Conservation (phyloP, 1,284 basidiomycete genomes). For the Pseudozyma thailandica region DNA sequence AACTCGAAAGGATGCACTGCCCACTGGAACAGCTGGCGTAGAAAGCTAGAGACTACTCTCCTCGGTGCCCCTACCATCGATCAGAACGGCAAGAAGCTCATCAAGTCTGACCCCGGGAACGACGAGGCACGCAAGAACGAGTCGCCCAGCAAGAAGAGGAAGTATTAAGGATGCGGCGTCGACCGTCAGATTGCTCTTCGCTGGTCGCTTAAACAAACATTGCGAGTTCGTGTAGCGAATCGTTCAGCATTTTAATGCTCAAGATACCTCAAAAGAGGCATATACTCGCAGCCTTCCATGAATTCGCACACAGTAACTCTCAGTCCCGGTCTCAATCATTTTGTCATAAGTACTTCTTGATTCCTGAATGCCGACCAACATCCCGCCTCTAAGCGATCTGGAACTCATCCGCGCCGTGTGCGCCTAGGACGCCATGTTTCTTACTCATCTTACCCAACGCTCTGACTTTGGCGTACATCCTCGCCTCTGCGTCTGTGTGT, state of each 20-base stretch:
- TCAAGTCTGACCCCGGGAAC: neutral
- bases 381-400: conserved; percentile 54
- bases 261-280: too few relatives aligned
- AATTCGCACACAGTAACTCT: too few relatives aligned
- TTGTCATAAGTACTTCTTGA: too few relatives aligned
- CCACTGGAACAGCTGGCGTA: conserved; percentile 18
- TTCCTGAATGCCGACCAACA: too few relatives aligned
- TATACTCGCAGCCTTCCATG: too few relatives aligned
- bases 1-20: neutral
- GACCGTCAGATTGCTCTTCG: too few relatives aligned
- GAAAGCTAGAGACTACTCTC: conserved; percentile 7
- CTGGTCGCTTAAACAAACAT: too few relatives aligned
- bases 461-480: conserved; percentile 88
- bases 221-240: too few relatives aligned
- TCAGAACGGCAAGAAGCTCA: conserved; percentile 18
- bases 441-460: conserved; percentile 83
- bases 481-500: conserved; percentile 76
- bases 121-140: neutral
- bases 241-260: too few relatives aligned
- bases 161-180: too few relatives aligned
- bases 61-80: conserved; percentile 18
- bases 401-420: conserved; percentile 73
- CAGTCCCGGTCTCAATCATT: too few relatives aligned
- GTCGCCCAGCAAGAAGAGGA: neutral
- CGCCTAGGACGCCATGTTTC: conserved; percentile 81